These are phyloP conservation scores for Nidularia pulvinata DNA, from an alignment of 768 basidiomycete genomes.

Conservation along the genomic window DNA sequence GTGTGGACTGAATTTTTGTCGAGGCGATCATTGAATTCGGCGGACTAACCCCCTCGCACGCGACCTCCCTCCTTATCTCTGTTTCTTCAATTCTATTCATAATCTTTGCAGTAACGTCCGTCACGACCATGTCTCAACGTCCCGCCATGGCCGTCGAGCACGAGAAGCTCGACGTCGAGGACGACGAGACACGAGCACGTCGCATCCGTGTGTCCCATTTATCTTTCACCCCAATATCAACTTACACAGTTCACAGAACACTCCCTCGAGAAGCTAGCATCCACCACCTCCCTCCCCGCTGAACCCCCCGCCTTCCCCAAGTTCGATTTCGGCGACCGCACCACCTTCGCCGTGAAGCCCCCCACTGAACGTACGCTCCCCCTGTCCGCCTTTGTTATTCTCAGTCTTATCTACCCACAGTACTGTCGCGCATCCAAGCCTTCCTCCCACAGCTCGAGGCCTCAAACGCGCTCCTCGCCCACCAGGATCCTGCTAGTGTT, in stretches of 20 bases:
- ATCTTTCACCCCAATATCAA: too few relatives aligned
- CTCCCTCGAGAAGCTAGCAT: constrained; percentile 38
- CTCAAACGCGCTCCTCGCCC: constrained; percentile 54
- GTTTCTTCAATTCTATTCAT: too few relatives aligned
- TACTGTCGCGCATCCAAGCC: constrained; percentile 62
- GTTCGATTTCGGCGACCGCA: constrained; percentile 36
- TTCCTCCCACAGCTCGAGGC: constrained; percentile 70
- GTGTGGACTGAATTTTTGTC: too few relatives aligned
- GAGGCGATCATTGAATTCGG: too few relatives aligned
- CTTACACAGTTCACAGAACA: constrained; percentile 35
- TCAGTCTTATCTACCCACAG: constrained; percentile 26
- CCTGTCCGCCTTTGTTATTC: not conserved
- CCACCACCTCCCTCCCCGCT: constrained; percentile 13
- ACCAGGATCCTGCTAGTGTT: constrained; percentile 53
- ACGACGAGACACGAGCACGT: too few relatives aligned
- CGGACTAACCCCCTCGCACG: too few relatives aligned
- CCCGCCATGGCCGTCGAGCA: too few relatives aligned
- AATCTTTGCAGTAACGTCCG: too few relatives aligned
- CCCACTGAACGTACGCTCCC: constrained; percentile 46
- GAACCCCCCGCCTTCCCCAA: constrained; percentile 14
- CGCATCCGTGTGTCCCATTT: too few relatives aligned
- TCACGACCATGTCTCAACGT: too few relatives aligned
- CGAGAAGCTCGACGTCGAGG: too few relatives aligned
- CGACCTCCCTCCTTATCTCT: too few relatives aligned
- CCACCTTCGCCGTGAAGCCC: constrained; percentile 33